A percentile compares a stretch with the other conserved stretches of the same genome.
phyloP scores from a whole-genome alignment of 192 early-diverging fungal genomes.

The Coemansia sp. region DNA sequence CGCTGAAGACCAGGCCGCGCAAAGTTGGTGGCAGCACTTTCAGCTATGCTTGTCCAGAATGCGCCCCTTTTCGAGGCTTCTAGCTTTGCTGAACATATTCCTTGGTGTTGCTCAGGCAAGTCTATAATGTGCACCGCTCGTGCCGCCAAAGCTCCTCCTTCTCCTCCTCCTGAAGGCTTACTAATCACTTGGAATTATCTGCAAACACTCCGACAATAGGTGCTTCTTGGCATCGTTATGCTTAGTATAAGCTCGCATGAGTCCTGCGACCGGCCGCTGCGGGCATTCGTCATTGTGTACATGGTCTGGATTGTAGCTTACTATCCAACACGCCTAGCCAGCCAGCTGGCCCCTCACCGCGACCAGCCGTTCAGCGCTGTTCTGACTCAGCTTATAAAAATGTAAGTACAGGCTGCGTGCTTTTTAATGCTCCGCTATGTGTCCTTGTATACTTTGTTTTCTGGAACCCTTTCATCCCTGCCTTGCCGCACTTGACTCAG shows the following conservation, averaged over 20 bases:
- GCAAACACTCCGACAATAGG: slow-evolving; percentile 31
- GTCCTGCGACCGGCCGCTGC: slow-evolving; percentile 56
- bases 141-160: background rate
- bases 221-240: slow-evolving; percentile 55
- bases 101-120: slow-evolving; percentile 15
- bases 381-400: background rate
- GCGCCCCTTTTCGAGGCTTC: slow-evolving; percentile 3
- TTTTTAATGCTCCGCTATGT: background rate
- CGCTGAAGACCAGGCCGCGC: background rate
- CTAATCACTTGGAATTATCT: background rate
- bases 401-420: background rate
- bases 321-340: slow-evolving; percentile 12
- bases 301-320: slow-evolving; percentile 57
- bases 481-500: background rate
- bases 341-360: slow-evolving; percentile 3
- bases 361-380: background rate
- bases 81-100: slow-evolving; percentile 2
- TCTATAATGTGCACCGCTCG: background rate
- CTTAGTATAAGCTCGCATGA: slow-evolving; percentile 54
- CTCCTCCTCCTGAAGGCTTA: background rate
- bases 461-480: background rate
- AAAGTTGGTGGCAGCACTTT: slow-evolving; percentile 1
- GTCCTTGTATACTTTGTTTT: background rate
- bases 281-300: slow-evolving; percentile 61
- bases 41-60: slow-evolving; percentile 9